These are phyloP conservation scores for Fagopyrum esculentum DNA, from an alignment of 148 eudicot genomes.

Conservation along the genomic window DNA sequence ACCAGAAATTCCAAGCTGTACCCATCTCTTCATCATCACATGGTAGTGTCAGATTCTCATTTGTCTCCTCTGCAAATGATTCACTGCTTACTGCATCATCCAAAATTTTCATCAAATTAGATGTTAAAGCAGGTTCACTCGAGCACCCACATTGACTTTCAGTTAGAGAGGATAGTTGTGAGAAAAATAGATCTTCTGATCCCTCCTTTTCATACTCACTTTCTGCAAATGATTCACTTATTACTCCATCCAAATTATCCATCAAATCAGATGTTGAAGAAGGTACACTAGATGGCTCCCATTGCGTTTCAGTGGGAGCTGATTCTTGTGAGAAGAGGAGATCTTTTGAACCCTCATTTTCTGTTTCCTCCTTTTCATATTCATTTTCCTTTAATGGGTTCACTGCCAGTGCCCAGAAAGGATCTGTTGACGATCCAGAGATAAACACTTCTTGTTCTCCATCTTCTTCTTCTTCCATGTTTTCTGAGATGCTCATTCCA, in stretches of 20 bases:
- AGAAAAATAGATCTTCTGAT: neutral
- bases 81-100: neutral
- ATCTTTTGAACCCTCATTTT: neutral
- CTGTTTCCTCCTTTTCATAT: neutral
- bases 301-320: neutral
- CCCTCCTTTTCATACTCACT: neutral
- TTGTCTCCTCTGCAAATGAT: constrained; percentile 1
- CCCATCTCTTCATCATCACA: constrained; percentile 10
- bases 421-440: neutral
- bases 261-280: neutral
- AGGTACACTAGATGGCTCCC: neutral
- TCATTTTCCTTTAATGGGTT: neutral
- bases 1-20: constrained; percentile 32
- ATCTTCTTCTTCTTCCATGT: neutral
- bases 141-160: neutral
- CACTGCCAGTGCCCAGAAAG: neutral
- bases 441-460: neutral
- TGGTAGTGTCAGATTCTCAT: constrained; percentile 17
- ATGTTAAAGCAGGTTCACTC: neutral
- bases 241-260: neutral
- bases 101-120: neutral
- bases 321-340: constrained; percentile 3
- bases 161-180: neutral
- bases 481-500: neutral
- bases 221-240: neutral